Percentiles rank a stretch among this genome's conserved stretches.
These are phyloP conservation scores for Dactylellina leptospora DNA, from an alignment of 2,329 filamentous ascomycete genomes.

Conservation along the genomic window DNA sequence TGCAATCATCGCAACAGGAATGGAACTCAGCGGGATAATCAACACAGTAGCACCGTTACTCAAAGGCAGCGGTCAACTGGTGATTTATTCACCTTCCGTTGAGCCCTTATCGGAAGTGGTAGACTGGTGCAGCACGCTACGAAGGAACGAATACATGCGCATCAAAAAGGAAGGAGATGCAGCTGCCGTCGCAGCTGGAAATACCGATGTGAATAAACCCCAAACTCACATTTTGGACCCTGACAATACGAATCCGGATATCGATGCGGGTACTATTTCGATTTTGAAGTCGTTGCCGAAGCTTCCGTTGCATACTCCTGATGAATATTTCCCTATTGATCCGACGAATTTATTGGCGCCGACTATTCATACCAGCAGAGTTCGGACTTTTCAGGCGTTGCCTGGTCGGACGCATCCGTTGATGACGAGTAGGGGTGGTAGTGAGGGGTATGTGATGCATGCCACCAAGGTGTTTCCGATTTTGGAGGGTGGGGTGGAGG, in stretches of 20 bases:
- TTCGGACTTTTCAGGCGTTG: conserved; percentile 86
- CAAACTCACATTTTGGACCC: conserved; percentile 59
- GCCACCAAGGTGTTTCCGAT: conserved; percentile 78
- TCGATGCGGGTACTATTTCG: conserved; percentile 49
- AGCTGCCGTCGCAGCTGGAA: background rate
- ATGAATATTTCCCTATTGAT: conserved; percentile 61
- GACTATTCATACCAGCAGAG: conserved; percentile 79
- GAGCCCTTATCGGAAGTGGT: conserved; percentile 80
- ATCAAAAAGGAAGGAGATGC: conserved; percentile 53
- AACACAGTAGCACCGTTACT: conserved; percentile 80
- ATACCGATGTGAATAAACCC: background rate
- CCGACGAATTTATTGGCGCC: conserved; percentile 83
- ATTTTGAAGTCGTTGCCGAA: conserved; percentile 23
- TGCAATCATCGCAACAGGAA: conserved; percentile 79
- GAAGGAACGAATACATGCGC: conserved; percentile 77
- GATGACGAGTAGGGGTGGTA: conserved; percentile 87
- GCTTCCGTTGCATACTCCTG: conserved; percentile 24
- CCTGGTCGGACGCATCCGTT: conserved; percentile 90
- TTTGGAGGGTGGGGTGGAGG: conserved; percentile 79
- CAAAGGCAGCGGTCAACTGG: conserved; percentile 81
- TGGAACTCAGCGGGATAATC: conserved; percentile 81
- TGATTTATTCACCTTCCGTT: conserved; percentile 82
- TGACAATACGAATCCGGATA: conserved; percentile 61
- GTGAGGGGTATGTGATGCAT: conserved; percentile 90
- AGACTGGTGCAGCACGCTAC: conserved; percentile 83